Conservation (phyloP, 495 filamentous ascomycete genomes). For the Ascodesmis nigricans region DNA sequence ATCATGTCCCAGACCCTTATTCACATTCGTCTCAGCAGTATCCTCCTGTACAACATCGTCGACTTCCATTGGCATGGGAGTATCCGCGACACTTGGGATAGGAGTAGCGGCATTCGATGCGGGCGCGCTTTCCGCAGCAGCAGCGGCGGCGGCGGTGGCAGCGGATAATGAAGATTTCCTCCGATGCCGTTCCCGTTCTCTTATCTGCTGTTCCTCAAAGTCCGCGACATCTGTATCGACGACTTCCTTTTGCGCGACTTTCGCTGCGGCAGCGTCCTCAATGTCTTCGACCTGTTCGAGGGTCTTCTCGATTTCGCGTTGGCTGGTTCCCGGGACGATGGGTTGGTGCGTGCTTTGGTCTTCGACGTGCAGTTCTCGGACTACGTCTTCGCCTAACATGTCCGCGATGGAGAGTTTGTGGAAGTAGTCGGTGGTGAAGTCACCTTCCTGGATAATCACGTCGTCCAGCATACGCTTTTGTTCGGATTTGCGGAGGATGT, state of each 20-base stretch:
- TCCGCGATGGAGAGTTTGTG: slow-evolving; percentile 54
- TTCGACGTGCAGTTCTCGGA: slow-evolving; percentile 28
- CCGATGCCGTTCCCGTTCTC: slow-evolving; percentile 18
- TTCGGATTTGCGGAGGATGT: slow-evolving; percentile 86
- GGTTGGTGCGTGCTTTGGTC: slow-evolving; percentile 35
- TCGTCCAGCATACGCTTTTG: slow-evolving; percentile 97
- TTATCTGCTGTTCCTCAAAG: slow-evolving; percentile 47
- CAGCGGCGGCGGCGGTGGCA: slow-evolving; percentile 10
- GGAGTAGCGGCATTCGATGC: slow-evolving; percentile 16
- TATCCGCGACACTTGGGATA: slow-evolving; percentile 26
- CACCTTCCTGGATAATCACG: slow-evolving; percentile 93
- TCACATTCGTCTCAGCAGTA: slow-evolving; percentile 22
- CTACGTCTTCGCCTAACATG: slow-evolving; percentile 27
- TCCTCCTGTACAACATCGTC: slow-evolving; percentile 18
- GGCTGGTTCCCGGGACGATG: slow-evolving; percentile 40
- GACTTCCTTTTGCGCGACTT: slow-evolving; percentile 70
- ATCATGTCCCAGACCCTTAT: slow-evolving; percentile 21
- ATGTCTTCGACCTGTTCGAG: slow-evolving; percentile 78
- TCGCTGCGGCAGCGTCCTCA: slow-evolving; percentile 76
- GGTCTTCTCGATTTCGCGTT: slow-evolving; percentile 65
- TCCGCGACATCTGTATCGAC: slow-evolving; percentile 70
- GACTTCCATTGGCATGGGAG: slow-evolving; percentile 28
- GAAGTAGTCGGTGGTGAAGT: slow-evolving; percentile 96
- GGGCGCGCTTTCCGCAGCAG: slow-evolving; percentile 4
- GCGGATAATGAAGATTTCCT: no score